Percentiles rank a stretch among this genome's conserved stretches.
Conservation (phyloP, 192 early-diverging fungal genomes). For the Helicostylum pulchrum region DNA sequence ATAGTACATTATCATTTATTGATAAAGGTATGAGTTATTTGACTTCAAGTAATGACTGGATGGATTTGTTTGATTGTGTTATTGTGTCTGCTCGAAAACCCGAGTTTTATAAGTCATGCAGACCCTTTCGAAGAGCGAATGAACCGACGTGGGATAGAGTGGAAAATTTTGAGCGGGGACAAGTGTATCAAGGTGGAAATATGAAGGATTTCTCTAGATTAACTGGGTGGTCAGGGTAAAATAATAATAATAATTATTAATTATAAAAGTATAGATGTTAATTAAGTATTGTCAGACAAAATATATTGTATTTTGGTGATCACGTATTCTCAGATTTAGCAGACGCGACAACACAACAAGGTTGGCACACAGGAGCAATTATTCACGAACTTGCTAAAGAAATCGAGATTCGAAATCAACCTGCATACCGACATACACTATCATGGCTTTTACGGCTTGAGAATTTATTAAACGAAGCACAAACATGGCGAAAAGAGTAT, state of each 20-base stretch:
- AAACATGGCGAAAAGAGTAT: constrained; percentile 38
- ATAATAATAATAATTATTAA: background rate
- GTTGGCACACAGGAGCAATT: constrained; percentile 63
- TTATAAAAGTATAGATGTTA: background rate
- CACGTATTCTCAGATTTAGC: constrained; percentile 62
- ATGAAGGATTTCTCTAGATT: constrained; percentile 49
- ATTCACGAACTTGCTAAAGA: constrained; percentile 55
- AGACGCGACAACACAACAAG: constrained; percentile 58
- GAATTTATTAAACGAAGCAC: constrained; percentile 52
- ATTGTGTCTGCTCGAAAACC: constrained; percentile 59
- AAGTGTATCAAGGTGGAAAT: constrained; percentile 63
- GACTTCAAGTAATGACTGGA: constrained; percentile 47
- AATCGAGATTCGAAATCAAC: constrained; percentile 47
- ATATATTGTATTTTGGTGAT: constrained; percentile 63
- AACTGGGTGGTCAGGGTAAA: constrained; percentile 48
- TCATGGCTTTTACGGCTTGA: constrained; percentile 55
- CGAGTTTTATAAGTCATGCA: constrained; percentile 52
- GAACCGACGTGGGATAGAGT: constrained; percentile 53
- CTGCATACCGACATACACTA: constrained; percentile 48
- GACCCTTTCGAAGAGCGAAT: constrained; percentile 54
- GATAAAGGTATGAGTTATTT: constrained; percentile 47
- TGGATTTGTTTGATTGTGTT: constrained; percentile 60
- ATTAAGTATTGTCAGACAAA: constrained; percentile 30
- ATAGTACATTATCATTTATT: constrained; percentile 54
- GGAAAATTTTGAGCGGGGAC: constrained; percentile 48